Evolutionary conservation across 805 yeast species (phyloP).

Genomic region (Candida silvicultrix): DNA sequence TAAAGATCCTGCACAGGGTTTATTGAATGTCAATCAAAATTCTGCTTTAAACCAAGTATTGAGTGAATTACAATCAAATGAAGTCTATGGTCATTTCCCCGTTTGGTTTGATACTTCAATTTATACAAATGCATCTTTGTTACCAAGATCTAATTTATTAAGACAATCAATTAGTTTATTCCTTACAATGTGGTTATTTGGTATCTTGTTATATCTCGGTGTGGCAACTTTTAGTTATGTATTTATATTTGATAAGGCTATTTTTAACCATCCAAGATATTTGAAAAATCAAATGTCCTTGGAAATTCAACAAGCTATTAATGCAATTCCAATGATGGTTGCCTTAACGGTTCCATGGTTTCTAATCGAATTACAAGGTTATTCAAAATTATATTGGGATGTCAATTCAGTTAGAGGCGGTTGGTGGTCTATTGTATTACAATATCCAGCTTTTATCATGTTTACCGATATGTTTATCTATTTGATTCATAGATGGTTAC

Average conservation of each 20-base stretch:
- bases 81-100: conserved; percentile 58
- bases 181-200: conserved; percentile 70
- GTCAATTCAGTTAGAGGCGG: conserved; percentile 61
- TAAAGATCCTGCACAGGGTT: conserved; percentile 9
- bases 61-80: conserved; percentile 23
- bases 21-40: conserved; percentile 5
- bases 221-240: conserved; percentile 75
- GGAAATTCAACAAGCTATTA: conserved; percentile 72
- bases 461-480: conserved; percentile 94
- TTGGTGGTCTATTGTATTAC: conserved; percentile 55
- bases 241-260: conserved; percentile 78
- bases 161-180: conserved; percentile 70
- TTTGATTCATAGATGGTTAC: conserved; percentile 86
- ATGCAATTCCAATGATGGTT: conserved; percentile 90
- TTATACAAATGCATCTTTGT: conserved; percentile 57
- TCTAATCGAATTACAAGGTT: conserved; percentile 74
- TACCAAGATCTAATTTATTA: conserved; percentile 64
- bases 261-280: conserved; percentile 93
- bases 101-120: conserved; percentile 48
- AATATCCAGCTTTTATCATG: conserved; percentile 74
- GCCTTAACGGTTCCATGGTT: conserved; percentile 86
- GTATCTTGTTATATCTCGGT: conserved; percentile 72
- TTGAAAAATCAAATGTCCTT: conserved; percentile 86
- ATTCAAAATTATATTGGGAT: conserved; percentile 69
- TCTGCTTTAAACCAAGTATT: conserved; percentile 10